Evolutionary conservation across 805 yeast genomes (phyloP).

Genomic region (Nakazawaea anatomiae): DNA sequence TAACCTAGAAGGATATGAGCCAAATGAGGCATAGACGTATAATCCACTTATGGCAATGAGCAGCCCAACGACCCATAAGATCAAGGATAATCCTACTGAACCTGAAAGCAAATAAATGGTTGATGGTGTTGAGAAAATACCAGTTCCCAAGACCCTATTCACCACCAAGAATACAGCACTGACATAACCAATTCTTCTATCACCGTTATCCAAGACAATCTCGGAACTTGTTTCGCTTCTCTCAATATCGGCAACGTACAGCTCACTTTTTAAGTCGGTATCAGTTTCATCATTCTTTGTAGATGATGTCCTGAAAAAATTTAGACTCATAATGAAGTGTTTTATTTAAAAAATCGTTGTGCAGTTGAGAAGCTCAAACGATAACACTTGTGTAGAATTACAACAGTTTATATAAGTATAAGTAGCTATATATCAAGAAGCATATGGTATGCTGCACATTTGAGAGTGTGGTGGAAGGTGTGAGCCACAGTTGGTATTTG

Average conservation of each 20-base stretch:
- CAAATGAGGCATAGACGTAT: slow-evolving; percentile 75
- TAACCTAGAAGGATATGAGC: slow-evolving; percentile 38
- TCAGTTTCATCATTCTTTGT: neutral
- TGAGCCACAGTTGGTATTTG: no score
- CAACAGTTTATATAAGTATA: no score
- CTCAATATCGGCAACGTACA: neutral
- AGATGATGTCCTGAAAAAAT: neutral
- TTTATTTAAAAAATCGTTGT: no score
- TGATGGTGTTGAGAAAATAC: slow-evolving; percentile 65
- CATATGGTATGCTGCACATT: no score
- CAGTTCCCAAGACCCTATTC: slow-evolving; percentile 71
- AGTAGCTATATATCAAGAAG: no score
- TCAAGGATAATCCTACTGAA: slow-evolving; percentile 64
- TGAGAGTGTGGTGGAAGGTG: no score
- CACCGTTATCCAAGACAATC: slow-evolving; percentile 30
- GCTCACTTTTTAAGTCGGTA: neutral
- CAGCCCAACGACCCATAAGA: slow-evolving; percentile 74
- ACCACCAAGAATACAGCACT: slow-evolving; percentile 47
- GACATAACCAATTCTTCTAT: slow-evolving; percentile 37
- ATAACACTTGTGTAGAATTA: no score
- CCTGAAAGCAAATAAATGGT: slow-evolving; percentile 55
- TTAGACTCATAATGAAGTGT: neutral
- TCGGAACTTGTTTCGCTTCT: neutral
- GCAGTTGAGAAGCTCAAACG: no score
- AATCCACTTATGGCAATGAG: slow-evolving; percentile 59